phyloP scores from a whole-genome alignment of 2,329 filamentous ascomycete genomes.

The Colletotrichum sidae region DNA sequence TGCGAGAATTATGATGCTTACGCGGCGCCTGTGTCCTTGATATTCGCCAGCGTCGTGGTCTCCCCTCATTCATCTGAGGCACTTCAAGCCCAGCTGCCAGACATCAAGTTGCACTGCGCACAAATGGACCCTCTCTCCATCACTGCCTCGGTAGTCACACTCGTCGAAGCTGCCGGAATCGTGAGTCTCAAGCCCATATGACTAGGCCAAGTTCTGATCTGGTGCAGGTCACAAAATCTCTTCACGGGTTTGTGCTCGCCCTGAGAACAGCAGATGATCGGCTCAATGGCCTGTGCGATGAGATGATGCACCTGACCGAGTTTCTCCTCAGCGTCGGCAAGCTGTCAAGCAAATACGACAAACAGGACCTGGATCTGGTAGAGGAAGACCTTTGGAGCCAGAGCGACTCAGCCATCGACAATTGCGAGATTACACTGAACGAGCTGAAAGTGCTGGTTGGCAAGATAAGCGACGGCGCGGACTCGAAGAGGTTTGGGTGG shows the following conservation, averaged over 20 bases:
- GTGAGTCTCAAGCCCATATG: constrained; percentile 21
- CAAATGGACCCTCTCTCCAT: not conserved
- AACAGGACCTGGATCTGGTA: constrained; percentile 38
- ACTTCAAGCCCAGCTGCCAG: too few relatives aligned
- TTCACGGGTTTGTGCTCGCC: constrained; percentile 33
- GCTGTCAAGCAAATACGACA: constrained; percentile 38
- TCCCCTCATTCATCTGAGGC: too few relatives aligned
- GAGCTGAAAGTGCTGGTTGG: constrained; percentile 38
- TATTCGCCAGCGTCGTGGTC: too few relatives aligned
- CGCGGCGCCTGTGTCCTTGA: too few relatives aligned
- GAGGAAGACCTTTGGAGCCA: constrained; percentile 42
- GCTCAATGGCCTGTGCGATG: constrained; percentile 37
- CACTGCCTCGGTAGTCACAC: not conserved
- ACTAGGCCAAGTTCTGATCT: not conserved
- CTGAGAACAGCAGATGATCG: constrained; percentile 38
- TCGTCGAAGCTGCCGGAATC: constrained; percentile 23
- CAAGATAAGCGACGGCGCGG: constrained; percentile 34
- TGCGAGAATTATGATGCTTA: too few relatives aligned
- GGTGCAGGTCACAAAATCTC: constrained; percentile 29
- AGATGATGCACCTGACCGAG: constrained; percentile 39
- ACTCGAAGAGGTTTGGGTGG: constrained; percentile 23
- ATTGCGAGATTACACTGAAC: constrained; percentile 39
- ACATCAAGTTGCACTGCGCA: not conserved
- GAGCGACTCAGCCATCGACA: constrained; percentile 38
- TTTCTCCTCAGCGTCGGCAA: constrained; percentile 40